Conservation (phyloP, 2,329 filamentous ascomycete genomes). For the Tolypocladium album region DNA sequence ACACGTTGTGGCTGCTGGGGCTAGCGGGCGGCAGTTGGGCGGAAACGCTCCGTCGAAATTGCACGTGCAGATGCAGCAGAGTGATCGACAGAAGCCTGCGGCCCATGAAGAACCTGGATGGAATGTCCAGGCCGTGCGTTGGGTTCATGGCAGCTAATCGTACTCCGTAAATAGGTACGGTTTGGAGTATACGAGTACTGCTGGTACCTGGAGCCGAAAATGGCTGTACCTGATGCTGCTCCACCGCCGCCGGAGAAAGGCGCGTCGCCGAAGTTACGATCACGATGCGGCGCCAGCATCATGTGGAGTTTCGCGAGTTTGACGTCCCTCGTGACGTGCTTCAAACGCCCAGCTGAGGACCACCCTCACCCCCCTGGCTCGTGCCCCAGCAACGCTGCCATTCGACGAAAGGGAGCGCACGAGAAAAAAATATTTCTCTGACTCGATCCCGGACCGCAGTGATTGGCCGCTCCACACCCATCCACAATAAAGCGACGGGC, state of each 20-base stretch:
- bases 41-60: background rate
- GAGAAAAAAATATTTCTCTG: background rate
- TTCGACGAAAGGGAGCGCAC: background rate
- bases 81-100: background rate
- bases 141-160: background rate
- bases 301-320: background rate
- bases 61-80: background rate
- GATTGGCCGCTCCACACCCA: background rate
- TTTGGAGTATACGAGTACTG: background rate
- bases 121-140: background rate
- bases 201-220: background rate
- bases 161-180: too few relatives aligned
- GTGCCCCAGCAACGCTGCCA: background rate
- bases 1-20: background rate
- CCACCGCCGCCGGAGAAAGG: background rate
- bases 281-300: background rate
- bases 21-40: background rate
- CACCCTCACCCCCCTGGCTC: background rate
- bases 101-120: background rate
- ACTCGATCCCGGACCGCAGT: background rate
- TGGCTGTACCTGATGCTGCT: background rate
- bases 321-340: background rate
- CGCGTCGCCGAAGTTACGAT: background rate
- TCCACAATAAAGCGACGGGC: background rate
- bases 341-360: background rate